phyloP scores from a whole-genome alignment of 768 basidiomycete species.

The Mycena belliarum region DNA sequence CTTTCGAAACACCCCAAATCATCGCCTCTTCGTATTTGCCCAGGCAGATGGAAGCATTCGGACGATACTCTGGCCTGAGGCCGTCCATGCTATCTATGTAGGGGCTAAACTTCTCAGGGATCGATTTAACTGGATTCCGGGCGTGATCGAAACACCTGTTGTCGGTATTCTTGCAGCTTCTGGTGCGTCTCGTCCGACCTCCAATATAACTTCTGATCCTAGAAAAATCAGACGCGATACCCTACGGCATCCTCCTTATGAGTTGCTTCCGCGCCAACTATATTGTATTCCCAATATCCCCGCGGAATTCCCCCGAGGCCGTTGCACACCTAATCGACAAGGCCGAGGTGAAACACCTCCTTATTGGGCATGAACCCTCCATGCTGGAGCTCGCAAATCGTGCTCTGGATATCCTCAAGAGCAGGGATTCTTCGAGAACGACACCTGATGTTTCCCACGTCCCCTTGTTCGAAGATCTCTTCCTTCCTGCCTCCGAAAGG shows the following conservation, averaged over 20 bases:
- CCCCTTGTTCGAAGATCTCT: constrained; percentile 25
- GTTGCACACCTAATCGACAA: constrained; percentile 34
- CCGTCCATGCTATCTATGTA: not conserved
- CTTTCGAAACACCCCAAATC: constrained; percentile 5
- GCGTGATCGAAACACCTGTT: not conserved
- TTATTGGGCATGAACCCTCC: constrained; percentile 29
- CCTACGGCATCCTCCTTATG: constrained; percentile 31
- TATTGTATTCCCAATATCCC: constrained; percentile 35
- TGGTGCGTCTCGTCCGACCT: not conserved
- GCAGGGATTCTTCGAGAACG: constrained; percentile 1
- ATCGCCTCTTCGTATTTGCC: constrained; percentile 5
- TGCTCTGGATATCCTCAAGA: constrained; percentile 23
- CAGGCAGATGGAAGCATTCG: not conserved
- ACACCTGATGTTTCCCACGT: constrained; percentile 21
- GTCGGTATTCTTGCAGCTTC: constrained; percentile 10
- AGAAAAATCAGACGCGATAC: constrained; percentile 31
- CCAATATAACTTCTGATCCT: not conserved
- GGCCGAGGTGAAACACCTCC: constrained; percentile 22
- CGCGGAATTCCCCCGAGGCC: constrained; percentile 45
- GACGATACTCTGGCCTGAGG: constrained; percentile 12
- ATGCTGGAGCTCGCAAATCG: constrained; percentile 22
- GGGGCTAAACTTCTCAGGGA: constrained; percentile 9
- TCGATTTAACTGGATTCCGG: constrained; percentile 6
- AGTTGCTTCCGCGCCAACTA: constrained; percentile 39
- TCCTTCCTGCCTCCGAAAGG: not conserved